Conservation (phyloP, 805 yeast species). For the Vanderwaltozyma tropicalis region DNA sequence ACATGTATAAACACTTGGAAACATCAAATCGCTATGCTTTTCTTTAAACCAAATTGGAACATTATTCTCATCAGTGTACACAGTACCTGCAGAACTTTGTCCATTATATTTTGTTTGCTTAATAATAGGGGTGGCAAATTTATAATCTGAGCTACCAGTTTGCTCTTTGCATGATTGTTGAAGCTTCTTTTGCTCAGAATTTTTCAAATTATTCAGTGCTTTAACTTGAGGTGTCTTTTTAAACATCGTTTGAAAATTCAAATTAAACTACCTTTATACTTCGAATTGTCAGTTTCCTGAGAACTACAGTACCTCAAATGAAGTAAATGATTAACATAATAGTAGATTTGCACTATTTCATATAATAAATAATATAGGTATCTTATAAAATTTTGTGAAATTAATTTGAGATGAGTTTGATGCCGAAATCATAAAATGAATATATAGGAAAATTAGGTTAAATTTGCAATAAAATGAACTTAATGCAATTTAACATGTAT, state of each 20-base stretch:
- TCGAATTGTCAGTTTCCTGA: too few species aligned
- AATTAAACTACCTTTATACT: too few species aligned
- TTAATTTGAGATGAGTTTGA: too few species aligned
- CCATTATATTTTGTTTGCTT: slow-evolving; percentile 58
- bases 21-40: slow-evolving; percentile 38
- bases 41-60: slow-evolving; percentile 66
- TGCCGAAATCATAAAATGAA: too few species aligned
- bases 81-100: slow-evolving; percentile 43
- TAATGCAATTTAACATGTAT: neutral
- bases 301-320: too few species aligned
- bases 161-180: slow-evolving; percentile 33
- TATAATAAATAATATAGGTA: too few species aligned
- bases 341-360: too few species aligned
- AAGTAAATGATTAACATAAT: too few species aligned
- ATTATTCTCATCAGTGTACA: slow-evolving; percentile 54
- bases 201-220: slow-evolving; percentile 67
- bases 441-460: too few species aligned
- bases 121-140: slow-evolving; percentile 28
- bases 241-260: slow-evolving; percentile 18
- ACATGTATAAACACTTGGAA: slow-evolving; percentile 65
- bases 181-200: slow-evolving; percentile 56
- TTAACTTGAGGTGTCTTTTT: slow-evolving; percentile 41
- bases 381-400: too few species aligned
- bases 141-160: slow-evolving; percentile 33
- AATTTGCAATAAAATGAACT: too few species aligned